These are phyloP conservation scores for Microthlaspi erraticum DNA, from an alignment of 345 rosid genomes.

Conservation along the genomic window DNA sequence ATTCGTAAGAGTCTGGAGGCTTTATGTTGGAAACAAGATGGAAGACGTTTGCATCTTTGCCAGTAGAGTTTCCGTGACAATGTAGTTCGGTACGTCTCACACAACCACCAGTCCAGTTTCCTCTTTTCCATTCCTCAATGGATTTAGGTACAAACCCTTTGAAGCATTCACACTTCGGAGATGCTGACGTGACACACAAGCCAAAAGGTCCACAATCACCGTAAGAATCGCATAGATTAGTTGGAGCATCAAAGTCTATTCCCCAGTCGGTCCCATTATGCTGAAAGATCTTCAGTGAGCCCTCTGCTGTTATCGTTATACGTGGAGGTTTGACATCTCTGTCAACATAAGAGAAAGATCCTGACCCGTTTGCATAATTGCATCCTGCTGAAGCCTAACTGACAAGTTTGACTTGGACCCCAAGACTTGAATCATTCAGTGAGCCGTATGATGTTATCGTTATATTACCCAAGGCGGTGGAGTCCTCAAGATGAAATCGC, in stretches of 20 bases:
- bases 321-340: neutral
- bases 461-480: neutral
- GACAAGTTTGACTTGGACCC: too few relatives aligned
- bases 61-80: slow-evolving; percentile 25
- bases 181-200: slow-evolving; percentile 1
- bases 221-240: too few relatives aligned
- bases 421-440: too few relatives aligned
- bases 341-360: neutral
- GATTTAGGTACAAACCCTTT: slow-evolving; percentile 40
- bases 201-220: slow-evolving; percentile 41
- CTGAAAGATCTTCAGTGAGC: too few relatives aligned
- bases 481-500: too few relatives aligned
- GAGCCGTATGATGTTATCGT: too few relatives aligned
- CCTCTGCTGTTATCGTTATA: neutral
- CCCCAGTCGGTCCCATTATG: too few relatives aligned
- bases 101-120: slow-evolving; percentile 41
- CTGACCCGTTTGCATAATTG: slow-evolving; percentile 33
- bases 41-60: slow-evolving; percentile 12
- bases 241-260: neutral
- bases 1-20: slow-evolving; percentile 34
- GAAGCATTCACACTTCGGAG: slow-evolving; percentile 28
- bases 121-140: slow-evolving; percentile 32
- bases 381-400: slow-evolving; percentile 29
- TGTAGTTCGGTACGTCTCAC: slow-evolving; percentile 21
- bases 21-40: slow-evolving; percentile 12